Evolutionary conservation across 495 filamentous ascomycete species (phyloP).

Genomic region (Patellaria atrata): DNA sequence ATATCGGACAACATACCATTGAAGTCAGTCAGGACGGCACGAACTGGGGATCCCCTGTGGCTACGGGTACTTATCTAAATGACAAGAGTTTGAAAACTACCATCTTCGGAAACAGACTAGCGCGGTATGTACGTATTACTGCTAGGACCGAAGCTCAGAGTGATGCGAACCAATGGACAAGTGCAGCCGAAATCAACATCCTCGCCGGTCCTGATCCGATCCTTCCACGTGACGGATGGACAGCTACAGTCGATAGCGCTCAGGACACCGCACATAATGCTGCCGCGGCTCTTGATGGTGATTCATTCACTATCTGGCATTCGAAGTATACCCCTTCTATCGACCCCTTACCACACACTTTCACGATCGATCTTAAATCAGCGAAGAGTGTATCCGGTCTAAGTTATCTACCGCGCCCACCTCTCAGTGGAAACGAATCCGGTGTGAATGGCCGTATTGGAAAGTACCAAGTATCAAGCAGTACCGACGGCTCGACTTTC

Average conservation of each 20-base stretch:
- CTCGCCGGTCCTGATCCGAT: constrained; percentile 2
- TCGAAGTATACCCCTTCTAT: constrained; percentile 3
- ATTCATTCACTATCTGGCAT: constrained; percentile 8
- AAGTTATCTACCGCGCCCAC: constrained; percentile 19
- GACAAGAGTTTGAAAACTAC: constrained; percentile 6
- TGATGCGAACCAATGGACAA: constrained; percentile 1
- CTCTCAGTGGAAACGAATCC: no score
- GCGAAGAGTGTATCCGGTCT: constrained; percentile 4
- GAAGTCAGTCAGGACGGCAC: constrained; percentile 28
- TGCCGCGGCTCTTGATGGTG: constrained; percentile 9
- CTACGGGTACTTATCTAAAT: constrained; percentile 6
- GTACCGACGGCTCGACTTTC: constrained; percentile 25
- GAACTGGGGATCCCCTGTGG: constrained; percentile 15
- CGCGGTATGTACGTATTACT: constrained; percentile 11
- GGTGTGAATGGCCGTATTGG: constrained; percentile 27
- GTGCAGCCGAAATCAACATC: constrained; percentile 12
- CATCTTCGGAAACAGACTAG: constrained; percentile 5
- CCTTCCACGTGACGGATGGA: constrained; percentile 6
- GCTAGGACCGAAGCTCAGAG: constrained; percentile 11
- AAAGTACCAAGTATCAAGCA: constrained; percentile 27
- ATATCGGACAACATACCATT: constrained; percentile 31
- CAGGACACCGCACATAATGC: neutral
- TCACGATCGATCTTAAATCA: constrained; percentile 9
- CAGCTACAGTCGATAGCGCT: constrained; percentile 7
- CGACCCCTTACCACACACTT: constrained; percentile 8